Evolutionary conservation across 352 stramenopile species (phyloP), one percentile per base, ranked within the genome.

Genomic region (Blastocystis sp.): DNA sequence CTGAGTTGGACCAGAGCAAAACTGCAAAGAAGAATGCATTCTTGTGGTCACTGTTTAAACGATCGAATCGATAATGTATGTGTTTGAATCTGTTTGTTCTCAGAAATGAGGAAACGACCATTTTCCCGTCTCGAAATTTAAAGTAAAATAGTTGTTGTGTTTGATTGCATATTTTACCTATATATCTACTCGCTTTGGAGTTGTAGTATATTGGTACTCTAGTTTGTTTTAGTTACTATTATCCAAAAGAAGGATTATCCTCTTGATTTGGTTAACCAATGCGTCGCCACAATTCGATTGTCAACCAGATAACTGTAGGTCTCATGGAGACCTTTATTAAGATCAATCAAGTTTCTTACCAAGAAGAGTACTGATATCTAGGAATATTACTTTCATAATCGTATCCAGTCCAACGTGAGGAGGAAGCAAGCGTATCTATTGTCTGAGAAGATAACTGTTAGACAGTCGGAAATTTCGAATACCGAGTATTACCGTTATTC

Each of bases 321-420:
- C 39, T 81, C n/a, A 81, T 81, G 70, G 50, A 81, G 63, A 81
- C 70, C 6, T 81, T 81, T 39, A 63, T 81, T 26, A 41, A 81
- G 26, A 63, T 81, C 9, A 81, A 81, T 81, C 70, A 64, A 41
- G 70, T 81, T 26, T 7, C 3, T 37, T 41, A 34, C n/a, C 7
- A 41, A 26, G 8, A 26, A 11, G 13, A 20, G 43, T 26, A 1
- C 11, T 81, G 4, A 81, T 81, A 63, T 37, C 18, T 64, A 81
- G 70, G 43, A 81, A 24, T 81, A 81, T 34, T 81, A 81, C 45
- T 81, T 65, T 41, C 70, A 64, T 9, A 81, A 81, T 34, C 70
- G 70, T 11, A 81, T 81, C n/a, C 70, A 81, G 39, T 81, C 70
- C 3, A 81, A 81, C 65, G 70, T 54, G 11, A 81, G 55, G n/a